These are phyloP conservation scores for Daldinia decipiens DNA, from an alignment of 495 filamentous ascomycete species.

Conservation along the genomic window DNA sequence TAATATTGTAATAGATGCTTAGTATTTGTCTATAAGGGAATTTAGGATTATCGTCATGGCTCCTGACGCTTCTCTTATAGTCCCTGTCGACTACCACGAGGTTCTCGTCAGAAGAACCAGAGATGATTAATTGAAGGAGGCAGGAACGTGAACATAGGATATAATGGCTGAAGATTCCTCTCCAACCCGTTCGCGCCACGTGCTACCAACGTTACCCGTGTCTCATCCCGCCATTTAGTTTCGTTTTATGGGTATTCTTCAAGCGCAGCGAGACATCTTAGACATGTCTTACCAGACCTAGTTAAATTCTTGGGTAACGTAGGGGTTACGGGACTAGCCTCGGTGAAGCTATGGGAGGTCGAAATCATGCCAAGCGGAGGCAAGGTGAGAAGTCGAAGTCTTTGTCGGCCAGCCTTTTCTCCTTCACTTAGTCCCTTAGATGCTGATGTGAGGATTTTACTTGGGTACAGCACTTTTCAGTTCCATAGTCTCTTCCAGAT, in stretches of 20 bases:
- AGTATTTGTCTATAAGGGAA: constrained; percentile 11
- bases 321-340: background rate
- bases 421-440: background rate
- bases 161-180: constrained; percentile 43
- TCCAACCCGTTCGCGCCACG: constrained; percentile 19
- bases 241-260: constrained; percentile 11
- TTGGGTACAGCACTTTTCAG: background rate
- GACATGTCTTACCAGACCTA: constrained; percentile 16
- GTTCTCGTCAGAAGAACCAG: constrained; percentile 19
- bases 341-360: background rate
- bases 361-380: background rate
- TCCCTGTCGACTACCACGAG: background rate
- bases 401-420: background rate
- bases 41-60: background rate
- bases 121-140: constrained; percentile 14
- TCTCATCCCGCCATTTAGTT: constrained; percentile 30
- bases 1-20: background rate
- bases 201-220: constrained; percentile 13
- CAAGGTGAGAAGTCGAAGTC: background rate
- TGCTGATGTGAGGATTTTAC: background rate
- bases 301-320: constrained; percentile 22
- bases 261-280: constrained; percentile 22
- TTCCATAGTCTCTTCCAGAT: too few species aligned
- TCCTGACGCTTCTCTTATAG: constrained; percentile 23
- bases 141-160: constrained; percentile 19